Percentiles rank a stretch among this genome's conserved stretches.
Evolutionary conservation across 768 basidiomycete genomes (phyloP).

Genomic region (Termitomyces sp.): DNA sequence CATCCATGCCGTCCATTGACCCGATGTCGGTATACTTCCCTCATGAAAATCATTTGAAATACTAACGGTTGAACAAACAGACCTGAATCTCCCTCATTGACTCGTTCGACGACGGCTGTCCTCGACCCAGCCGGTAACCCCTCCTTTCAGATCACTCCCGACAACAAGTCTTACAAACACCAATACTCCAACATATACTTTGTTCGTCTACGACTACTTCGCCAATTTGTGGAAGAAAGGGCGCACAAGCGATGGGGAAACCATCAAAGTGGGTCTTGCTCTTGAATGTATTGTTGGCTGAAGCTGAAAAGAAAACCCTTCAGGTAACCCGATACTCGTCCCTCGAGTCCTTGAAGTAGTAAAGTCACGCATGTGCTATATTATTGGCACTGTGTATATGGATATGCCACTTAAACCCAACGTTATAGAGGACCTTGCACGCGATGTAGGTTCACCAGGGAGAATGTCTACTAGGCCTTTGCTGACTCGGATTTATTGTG

Average conservation of each 20-base stretch:
- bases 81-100: slow-evolving; percentile 22
- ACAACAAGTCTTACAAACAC: slow-evolving; percentile 50
- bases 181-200: slow-evolving; percentile 63
- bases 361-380: slow-evolving; percentile 82
- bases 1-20: slow-evolving; percentile 16
- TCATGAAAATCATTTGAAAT: not conserved
- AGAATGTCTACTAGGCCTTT: slow-evolving; percentile 2
- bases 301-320: not conserved
- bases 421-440: slow-evolving; percentile 91
- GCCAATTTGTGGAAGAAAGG: slow-evolving; percentile 37
- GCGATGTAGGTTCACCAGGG: slow-evolving; percentile 72
- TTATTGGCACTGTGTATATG: slow-evolving; percentile 96
- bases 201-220: slow-evolving; percentile 41
- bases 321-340: slow-evolving; percentile 71
- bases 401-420: slow-evolving; percentile 99
- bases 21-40: slow-evolving; percentile 11
- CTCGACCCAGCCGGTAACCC: slow-evolving; percentile 36
- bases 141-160: slow-evolving; percentile 44
- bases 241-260: slow-evolving; percentile 41
- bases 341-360: slow-evolving; percentile 84
- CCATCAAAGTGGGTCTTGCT: slow-evolving; percentile 35
- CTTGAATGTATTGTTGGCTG: not conserved
- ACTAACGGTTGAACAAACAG: slow-evolving; percentile 15
- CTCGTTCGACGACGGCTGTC: slow-evolving; percentile 38
- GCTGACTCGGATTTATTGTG: slow-evolving; percentile 4